Conservation (phyloP, 2,329 filamentous ascomycete genomes). For the Fusarium heterosporum region DNA sequence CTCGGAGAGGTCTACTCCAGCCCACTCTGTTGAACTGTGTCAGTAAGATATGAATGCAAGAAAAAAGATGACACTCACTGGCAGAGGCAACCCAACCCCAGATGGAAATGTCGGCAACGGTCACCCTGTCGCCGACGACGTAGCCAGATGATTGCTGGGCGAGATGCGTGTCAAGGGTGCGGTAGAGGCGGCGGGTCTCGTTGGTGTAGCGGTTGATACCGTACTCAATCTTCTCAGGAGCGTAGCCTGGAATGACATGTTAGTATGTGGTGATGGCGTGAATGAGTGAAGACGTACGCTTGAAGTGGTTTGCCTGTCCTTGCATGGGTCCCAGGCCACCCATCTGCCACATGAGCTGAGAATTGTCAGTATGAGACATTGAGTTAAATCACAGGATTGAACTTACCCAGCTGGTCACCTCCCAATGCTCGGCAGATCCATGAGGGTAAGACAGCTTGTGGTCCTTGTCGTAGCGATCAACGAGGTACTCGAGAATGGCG, state of each 20-base stretch:
- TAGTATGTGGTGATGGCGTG: not conserved
- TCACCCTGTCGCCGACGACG: slow-evolving; percentile 75
- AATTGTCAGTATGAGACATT: slow-evolving; percentile 3
- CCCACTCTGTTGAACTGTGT: slow-evolving; percentile 50
- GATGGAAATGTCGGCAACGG: slow-evolving; percentile 82
- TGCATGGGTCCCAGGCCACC: slow-evolving; percentile 87
- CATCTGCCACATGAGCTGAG: slow-evolving; percentile 77
- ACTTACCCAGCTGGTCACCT: slow-evolving; percentile 80
- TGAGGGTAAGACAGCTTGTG: slow-evolving; percentile 84
- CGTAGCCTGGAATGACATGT: slow-evolving; percentile 66
- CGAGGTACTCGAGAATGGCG: slow-evolving; percentile 85
- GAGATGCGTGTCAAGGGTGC: slow-evolving; percentile 80
- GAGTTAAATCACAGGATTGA: not conserved
- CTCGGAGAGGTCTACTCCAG: slow-evolving; percentile 71
- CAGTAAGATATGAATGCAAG: not conserved
- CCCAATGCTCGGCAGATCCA: slow-evolving; percentile 79
- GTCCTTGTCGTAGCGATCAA: slow-evolving; percentile 82
- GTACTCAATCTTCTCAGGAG: slow-evolving; percentile 84
- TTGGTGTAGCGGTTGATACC: slow-evolving; percentile 85
- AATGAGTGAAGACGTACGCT: slow-evolving; percentile 57
- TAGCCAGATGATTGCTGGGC: slow-evolving; percentile 65
- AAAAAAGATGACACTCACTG: slow-evolving; percentile 50
- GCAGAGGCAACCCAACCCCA: slow-evolving; percentile 79
- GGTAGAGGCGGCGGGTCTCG: slow-evolving; percentile 85
- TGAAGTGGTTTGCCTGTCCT: slow-evolving; percentile 84